These are phyloP conservation scores for Coemansia sp. DNA, from an alignment of 192 early-diverging fungal genomes.

Conservation along the genomic window DNA sequence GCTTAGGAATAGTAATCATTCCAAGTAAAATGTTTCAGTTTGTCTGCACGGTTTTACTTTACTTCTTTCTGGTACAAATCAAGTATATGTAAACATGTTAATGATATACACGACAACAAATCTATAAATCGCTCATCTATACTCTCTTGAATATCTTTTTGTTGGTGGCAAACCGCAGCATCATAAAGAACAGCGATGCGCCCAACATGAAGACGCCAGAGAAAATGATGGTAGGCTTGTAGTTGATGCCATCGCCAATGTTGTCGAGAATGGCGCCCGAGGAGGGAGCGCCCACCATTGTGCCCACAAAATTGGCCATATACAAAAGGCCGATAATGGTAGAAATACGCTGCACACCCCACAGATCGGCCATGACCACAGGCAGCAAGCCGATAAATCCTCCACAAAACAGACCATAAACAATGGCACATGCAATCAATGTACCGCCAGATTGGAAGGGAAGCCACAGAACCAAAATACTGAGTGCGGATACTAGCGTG, in stretches of 20 bases:
- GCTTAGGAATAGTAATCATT: too few relatives aligned
- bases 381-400: conserved; percentile 57
- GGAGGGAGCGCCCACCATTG: conserved; percentile 53
- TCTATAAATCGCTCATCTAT: not conserved
- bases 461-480: conserved; percentile 56
- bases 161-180: conserved; percentile 9
- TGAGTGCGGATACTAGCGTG: conserved; percentile 39
- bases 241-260: conserved; percentile 38
- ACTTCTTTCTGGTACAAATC: too few relatives aligned
- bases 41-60: too few relatives aligned
- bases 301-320: conserved; percentile 53
- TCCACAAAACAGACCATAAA: conserved; percentile 60
- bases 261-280: conserved; percentile 56
- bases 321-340: conserved; percentile 59
- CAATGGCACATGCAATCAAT: conserved; percentile 47
- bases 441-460: conserved; percentile 49
- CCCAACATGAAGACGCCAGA: conserved; percentile 47
- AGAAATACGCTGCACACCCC: conserved; percentile 55
- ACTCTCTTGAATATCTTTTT: conserved; percentile 12
- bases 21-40: too few relatives aligned
- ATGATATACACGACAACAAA: too few relatives aligned
- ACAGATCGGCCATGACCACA: conserved; percentile 56
- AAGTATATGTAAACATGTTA: too few relatives aligned
- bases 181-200: conserved; percentile 24
- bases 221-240: conserved; percentile 38